phyloP scores from a whole-genome alignment of 768 basidiomycete species.

The Suillus subluteus region DNA sequence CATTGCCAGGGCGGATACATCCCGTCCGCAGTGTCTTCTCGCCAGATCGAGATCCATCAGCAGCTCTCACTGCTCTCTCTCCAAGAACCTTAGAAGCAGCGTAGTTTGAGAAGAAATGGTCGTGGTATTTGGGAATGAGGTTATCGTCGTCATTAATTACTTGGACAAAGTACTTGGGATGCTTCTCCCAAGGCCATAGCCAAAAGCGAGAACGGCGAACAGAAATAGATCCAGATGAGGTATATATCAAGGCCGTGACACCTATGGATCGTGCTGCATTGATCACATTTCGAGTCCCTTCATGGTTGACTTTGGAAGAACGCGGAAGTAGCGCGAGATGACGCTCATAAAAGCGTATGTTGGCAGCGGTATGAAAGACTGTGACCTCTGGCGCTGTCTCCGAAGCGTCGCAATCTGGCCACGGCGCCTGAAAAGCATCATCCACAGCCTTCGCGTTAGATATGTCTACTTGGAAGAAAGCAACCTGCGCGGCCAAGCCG shows the following conservation, averaged over 20 bases:
- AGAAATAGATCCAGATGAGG: constrained; percentile 71
- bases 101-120: constrained; percentile 79
- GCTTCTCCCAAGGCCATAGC: constrained; percentile 77
- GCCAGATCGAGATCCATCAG: constrained; percentile 41
- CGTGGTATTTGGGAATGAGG: constrained; percentile 53
- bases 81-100: constrained; percentile 65
- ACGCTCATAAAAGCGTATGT: constrained; percentile 79
- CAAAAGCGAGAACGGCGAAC: constrained; percentile 62
- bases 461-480: constrained; percentile 64
- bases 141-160: constrained; percentile 63
- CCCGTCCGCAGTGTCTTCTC: constrained; percentile 60
- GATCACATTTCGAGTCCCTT: constrained; percentile 70
- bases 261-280: constrained; percentile 58
- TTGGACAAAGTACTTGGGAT: constrained; percentile 62
- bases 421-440: constrained; percentile 65
- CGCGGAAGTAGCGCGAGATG: constrained; percentile 49
- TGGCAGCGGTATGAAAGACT: constrained; percentile 78
- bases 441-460: constrained; percentile 55
- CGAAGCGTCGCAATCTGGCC: constrained; percentile 44
- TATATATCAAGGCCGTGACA: constrained; percentile 64
- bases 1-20: constrained; percentile 78
- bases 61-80: constrained; percentile 50
- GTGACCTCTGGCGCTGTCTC: constrained; percentile 45
- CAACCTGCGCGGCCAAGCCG: constrained; percentile 53
- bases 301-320: constrained; percentile 66